Evolutionary conservation across 805 yeast genomes (phyloP).

Genomic region (Priceomyces haplophilus): DNA sequence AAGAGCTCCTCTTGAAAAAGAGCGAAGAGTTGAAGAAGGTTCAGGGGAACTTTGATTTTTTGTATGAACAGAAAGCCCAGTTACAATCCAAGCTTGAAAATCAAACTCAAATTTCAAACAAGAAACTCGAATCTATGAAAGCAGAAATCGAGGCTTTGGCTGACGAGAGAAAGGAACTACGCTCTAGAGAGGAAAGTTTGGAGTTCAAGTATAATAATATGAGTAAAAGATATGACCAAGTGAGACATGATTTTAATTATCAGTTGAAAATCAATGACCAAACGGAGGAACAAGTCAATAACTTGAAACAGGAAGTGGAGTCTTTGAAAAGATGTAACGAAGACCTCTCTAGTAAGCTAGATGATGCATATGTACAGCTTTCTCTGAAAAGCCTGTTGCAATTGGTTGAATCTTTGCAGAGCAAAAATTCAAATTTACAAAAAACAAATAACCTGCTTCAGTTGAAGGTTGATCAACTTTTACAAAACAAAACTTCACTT

Average conservation of each 20-base stretch:
- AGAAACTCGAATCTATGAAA: constrained; percentile 16
- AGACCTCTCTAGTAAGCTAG: constrained; percentile 23
- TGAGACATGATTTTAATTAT: constrained; percentile 34
- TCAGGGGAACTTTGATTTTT: constrained; percentile 34
- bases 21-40: constrained; percentile 30
- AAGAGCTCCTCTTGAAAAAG: constrained; percentile 27
- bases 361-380: constrained; percentile 12
- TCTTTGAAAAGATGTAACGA: constrained; percentile 24
- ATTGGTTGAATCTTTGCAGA: constrained; percentile 18
- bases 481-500: constrained; percentile 46
- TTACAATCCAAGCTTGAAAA: constrained; percentile 30
- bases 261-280: constrained; percentile 35
- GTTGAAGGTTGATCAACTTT: constrained; percentile 47
- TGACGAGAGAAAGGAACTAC: not conserved
- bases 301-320: constrained; percentile 21
- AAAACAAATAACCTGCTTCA: constrained; percentile 55
- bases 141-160: constrained; percentile 13
- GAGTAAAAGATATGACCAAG: constrained; percentile 29
- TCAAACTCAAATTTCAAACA: constrained; percentile 24
- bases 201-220: constrained; percentile 17
- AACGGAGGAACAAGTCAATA: constrained; percentile 33
- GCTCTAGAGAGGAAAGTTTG: constrained; percentile 10
- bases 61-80: constrained; percentile 33
- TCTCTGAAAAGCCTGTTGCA: constrained; percentile 4
- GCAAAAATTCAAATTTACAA: constrained; percentile 32